phyloP scores from a whole-genome alignment of 2,329 filamentous ascomycete genomes.

The Xylaria sp. region DNA sequence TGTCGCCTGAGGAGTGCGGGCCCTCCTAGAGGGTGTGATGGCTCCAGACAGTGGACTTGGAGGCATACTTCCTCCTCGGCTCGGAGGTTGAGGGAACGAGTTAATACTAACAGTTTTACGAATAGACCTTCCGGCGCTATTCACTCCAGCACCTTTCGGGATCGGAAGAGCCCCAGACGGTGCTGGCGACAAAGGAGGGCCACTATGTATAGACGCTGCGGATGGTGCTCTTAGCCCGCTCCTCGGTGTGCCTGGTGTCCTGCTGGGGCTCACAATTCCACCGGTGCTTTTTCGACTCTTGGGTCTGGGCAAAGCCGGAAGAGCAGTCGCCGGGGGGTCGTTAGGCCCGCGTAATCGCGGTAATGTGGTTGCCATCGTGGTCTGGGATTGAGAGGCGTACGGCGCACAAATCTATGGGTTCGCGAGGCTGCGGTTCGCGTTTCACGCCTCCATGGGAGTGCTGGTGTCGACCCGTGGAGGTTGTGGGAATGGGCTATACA shows the following conservation, averaged over 20 bases:
- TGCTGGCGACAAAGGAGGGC: conserved; percentile 63
- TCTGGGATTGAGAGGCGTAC: conserved; percentile 30
- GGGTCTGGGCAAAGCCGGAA: conserved; percentile 78
- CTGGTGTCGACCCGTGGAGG: background rate
- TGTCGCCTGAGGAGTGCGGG: conserved; percentile 63
- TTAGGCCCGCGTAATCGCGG: conserved; percentile 75
- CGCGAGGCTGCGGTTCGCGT: conserved; percentile 14
- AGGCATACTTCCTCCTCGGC: conserved; percentile 71
- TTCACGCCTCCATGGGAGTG: conserved; percentile 38
- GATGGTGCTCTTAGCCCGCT: conserved; percentile 71
- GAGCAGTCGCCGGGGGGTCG: conserved; percentile 75
- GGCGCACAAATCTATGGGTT: conserved; percentile 18
- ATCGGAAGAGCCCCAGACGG: conserved; percentile 66
- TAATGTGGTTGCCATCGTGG: conserved; percentile 69
- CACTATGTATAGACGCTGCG: conserved; percentile 56
- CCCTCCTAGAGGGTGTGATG: conserved; percentile 59
- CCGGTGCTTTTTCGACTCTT: conserved; percentile 78
- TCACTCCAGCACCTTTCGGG: conserved; percentile 65
- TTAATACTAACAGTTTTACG: conserved; percentile 94
- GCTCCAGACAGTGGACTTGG: conserved; percentile 68
- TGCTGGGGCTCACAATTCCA: conserved; percentile 57
- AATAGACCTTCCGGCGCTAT: conserved; percentile 73
- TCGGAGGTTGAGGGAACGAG: conserved; percentile 90
- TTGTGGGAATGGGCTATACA: conserved; percentile 14
- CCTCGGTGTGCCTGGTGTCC: conserved; percentile 63